Conservation (phyloP, 164 flowering plant genomes). For the Warburgia ugandensis region DNA sequence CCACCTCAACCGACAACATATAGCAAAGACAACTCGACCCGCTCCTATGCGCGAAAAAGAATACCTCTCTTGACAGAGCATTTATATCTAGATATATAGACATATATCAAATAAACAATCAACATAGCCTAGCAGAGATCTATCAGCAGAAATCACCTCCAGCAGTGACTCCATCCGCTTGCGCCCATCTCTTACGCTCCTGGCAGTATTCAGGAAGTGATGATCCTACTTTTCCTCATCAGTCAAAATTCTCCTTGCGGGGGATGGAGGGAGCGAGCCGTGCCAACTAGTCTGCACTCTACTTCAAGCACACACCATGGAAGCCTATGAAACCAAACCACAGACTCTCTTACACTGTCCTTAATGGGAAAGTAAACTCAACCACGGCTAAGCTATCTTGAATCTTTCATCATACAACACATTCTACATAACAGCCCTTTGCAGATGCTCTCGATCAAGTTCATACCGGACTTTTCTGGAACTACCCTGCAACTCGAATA, state of each 20-base stretch:
- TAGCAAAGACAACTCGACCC: constrained; percentile 9
- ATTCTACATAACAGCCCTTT: no score
- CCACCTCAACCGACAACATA: no score
- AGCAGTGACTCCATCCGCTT: constrained; percentile 8
- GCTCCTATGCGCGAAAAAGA: no score
- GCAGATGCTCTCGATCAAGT: no score
- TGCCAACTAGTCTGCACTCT: constrained; percentile 23
- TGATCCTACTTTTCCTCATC: constrained; percentile 8
- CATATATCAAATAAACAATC: no score
- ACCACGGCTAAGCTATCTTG: constrained; percentile 20
- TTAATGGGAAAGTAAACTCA: constrained; percentile 8
- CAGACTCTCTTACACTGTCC: no score
- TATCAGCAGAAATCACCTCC: no score
- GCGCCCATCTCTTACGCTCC: not conserved
- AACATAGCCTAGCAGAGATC: no score
- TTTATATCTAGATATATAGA: no score
- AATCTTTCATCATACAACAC: no score
- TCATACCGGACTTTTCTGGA: no score
- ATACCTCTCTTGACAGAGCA: constrained; percentile 6
- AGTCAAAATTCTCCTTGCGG: constrained; percentile 11
- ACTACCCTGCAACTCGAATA: no score
- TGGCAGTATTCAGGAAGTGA: not conserved
- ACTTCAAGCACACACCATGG: constrained; percentile 46
- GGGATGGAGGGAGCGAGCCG: constrained; percentile 16
- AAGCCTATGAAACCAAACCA: constrained; percentile 31